These are phyloP conservation scores for Acanthamoeba lenticulata DNA, from an alignment of 208 protist genomes.

Conservation along the genomic window DNA sequence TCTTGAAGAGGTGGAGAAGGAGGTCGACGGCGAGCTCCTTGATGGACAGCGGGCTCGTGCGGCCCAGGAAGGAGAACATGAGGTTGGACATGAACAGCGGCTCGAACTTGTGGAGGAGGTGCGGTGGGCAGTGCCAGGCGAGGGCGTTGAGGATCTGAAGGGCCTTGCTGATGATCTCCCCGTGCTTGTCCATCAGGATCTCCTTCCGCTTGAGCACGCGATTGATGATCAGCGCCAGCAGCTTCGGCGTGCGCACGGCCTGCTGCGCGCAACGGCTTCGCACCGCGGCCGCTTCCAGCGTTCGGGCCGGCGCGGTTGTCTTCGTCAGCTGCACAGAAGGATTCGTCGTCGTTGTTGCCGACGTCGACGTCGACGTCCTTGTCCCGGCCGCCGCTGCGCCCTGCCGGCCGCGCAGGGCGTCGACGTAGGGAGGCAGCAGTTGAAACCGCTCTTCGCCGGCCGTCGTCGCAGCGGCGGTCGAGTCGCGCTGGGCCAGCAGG, in stretches of 20 bases:
- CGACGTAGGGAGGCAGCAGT: background rate
- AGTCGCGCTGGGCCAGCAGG: background rate
- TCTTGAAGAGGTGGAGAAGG: background rate
- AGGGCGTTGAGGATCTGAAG: background rate
- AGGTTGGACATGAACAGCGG: background rate
- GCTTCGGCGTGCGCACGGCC: background rate
- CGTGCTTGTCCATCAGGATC: background rate
- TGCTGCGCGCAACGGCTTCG: too few relatives aligned
- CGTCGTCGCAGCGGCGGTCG: background rate
- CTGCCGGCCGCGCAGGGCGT: background rate
- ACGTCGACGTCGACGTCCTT: background rate
- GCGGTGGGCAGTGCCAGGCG: background rate
- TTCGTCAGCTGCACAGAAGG: background rate
- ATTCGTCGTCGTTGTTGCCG: background rate
- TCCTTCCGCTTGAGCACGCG: background rate
- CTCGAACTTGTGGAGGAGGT: slow-evolving; percentile 8
- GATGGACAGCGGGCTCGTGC: background rate
- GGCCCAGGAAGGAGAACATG: background rate
- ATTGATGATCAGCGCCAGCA: background rate
- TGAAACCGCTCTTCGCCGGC: background rate
- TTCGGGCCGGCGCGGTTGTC: background rate
- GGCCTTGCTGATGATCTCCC: background rate
- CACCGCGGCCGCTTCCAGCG: too few relatives aligned
- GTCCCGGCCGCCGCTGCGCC: too few relatives aligned
- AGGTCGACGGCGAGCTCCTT: background rate